A percentile compares a stretch with the other conserved stretches of the same genome.
Conservation (phyloP, 148 eudicot species). For the Selenicereus undatus region DNA sequence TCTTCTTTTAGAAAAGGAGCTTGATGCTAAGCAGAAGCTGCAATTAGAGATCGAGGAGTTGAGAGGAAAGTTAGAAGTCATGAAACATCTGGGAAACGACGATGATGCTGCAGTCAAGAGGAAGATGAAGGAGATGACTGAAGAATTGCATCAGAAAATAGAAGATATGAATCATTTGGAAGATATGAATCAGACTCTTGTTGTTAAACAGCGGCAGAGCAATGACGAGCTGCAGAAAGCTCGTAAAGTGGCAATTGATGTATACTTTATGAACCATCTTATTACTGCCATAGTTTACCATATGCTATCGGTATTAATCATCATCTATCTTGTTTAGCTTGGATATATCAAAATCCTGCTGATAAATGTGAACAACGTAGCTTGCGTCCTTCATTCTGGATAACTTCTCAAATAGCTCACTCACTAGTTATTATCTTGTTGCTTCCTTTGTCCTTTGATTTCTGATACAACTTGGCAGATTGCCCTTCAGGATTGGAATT, state of each 20-base stretch:
- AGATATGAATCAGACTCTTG: slow-evolving; percentile 45
- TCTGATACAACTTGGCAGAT: background rate
- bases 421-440: background rate
- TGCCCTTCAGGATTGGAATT: background rate
- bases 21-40: slow-evolving; percentile 70
- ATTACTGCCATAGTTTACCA: background rate
- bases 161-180: slow-evolving; percentile 50
- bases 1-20: slow-evolving; percentile 58
- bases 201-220: slow-evolving; percentile 61
- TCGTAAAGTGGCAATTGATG: slow-evolving; percentile 60
- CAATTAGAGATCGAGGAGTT: slow-evolving; percentile 85
- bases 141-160: slow-evolving; percentile 49
- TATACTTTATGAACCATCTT: slow-evolving; percentile 25
- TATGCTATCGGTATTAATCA: background rate
- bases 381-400: background rate
- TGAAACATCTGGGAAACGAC: slow-evolving; percentile 69
- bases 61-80: slow-evolving; percentile 75
- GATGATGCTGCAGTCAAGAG: slow-evolving; percentile 71
- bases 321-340: slow-evolving; percentile 10
- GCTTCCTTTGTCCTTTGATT: background rate
- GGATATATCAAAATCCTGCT: background rate
- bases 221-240: slow-evolving; percentile 86
- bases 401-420: background rate
- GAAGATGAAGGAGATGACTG: slow-evolving; percentile 67
- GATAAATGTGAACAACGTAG: background rate